Base-by-base conservation (phyloP, 345 rosid species). In the Atalantia buxifolia region DNA sequence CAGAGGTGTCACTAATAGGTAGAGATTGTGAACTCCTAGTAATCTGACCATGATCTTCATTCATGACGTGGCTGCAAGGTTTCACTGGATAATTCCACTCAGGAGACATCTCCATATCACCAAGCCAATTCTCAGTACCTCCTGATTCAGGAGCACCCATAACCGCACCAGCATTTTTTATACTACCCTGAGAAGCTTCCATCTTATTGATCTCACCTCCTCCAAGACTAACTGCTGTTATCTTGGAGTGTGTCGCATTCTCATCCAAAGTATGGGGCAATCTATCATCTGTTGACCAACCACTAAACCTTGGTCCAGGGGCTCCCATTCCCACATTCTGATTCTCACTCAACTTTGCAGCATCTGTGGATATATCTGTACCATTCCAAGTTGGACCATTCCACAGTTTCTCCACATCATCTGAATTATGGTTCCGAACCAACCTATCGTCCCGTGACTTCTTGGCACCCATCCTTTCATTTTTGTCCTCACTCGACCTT, bases 101-200 rank as follows among this genome's bases (percentile, higher is more conserved):
- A 33, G 96, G 99, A 78, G 97, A 90, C 97, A 89, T 93, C 71
- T 91, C 93, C 84, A 85, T 88, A 69, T 86, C 91, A 80, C 83
- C 93, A 69, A 88, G 82, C 88, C 88, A 87, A 79, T 85, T 83
- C 74, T 88, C 88, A 35, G 76, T 65, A 64, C 85, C 73, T 78
- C 87, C 89, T 45, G 86, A 71, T 66, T 91, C 90, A 59, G 86
- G 63, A 60, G 71, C 24, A 19, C 68, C 83, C 24, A 72, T 63
- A 40, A 60, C 78, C 66, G 76, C 77, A 76, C 75, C 78, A 77
- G 83, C 53, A 83, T 77, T 77, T 35, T 82, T 82, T 7, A 75
- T 78, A 66, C 86, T 85, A 81, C 81, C 77, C 25, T 27, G 80
- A 30, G 75, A 65, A 60, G 70, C 50, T 60, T 80, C 82, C 68